Evolutionary conservation across 345 rosid genomes (phyloP).

Genomic region (Pseudoturritis turrita): DNA sequence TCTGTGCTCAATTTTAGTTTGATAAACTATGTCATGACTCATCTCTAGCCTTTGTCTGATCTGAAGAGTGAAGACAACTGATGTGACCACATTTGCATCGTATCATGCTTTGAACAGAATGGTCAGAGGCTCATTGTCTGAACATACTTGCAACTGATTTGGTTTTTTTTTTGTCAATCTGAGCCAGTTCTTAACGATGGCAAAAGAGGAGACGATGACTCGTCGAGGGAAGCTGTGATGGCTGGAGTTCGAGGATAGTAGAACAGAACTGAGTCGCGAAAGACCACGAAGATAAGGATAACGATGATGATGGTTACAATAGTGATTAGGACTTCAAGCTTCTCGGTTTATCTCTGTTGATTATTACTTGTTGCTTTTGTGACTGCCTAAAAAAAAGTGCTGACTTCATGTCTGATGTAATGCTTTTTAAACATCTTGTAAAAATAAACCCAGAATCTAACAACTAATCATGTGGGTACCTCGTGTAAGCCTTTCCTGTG

Average conservation of each 20-base stretch:
- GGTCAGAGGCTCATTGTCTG: constrained; percentile 72
- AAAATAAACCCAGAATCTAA: neutral
- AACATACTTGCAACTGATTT: constrained; percentile 4
- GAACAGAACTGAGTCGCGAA: constrained; percentile 76
- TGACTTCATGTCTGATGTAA: constrained; percentile 12
- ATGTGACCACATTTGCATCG: too few relatives aligned
- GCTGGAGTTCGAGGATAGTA: constrained; percentile 73
- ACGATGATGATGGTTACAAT: constrained; percentile 59
- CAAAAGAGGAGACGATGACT: constrained; percentile 60
- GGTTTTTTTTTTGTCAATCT: constrained; percentile 58
- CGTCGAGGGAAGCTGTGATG: constrained; percentile 71
- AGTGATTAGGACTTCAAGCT: constrained; percentile 58
- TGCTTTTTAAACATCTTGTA: neutral
- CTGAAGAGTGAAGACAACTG: too few relatives aligned
- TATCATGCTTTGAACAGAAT: constrained; percentile 67
- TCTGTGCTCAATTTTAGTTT: too few relatives aligned
- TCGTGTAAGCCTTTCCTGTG: neutral
- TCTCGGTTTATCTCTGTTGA: neutral
- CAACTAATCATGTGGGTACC: too few relatives aligned
- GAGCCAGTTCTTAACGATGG: constrained; percentile 90
- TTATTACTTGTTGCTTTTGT: constrained; percentile 13
- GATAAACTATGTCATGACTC: too few relatives aligned
- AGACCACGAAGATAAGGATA: constrained; percentile 60
- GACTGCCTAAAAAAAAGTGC: neutral
- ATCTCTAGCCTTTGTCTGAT: too few relatives aligned